Evolutionary conservation across 2,329 filamentous ascomycete species (phyloP).

Genomic region (Aspergillus felis): DNA sequence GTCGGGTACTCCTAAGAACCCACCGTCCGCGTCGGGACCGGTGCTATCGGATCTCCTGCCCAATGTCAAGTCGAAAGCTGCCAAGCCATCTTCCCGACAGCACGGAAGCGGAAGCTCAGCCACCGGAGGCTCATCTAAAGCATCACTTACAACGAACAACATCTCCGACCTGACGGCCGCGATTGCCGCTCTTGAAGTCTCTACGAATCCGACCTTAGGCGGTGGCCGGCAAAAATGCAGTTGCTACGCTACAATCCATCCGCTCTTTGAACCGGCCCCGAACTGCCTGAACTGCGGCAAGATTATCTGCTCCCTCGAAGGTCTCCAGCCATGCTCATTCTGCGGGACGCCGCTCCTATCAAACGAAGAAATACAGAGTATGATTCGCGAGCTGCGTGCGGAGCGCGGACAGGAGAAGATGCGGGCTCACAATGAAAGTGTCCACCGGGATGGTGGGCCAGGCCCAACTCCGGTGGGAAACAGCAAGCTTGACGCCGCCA

Average conservation of each 20-base stretch:
- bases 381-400: conserved; percentile 77
- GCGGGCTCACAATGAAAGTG: conserved; percentile 66
- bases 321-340: conserved; percentile 88
- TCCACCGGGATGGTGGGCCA: conserved; percentile 36
- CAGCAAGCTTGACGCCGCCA: conserved; percentile 64
- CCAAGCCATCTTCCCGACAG: conserved; percentile 71
- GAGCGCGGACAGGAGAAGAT: conserved; percentile 85
- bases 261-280: conserved; percentile 82
- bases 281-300: conserved; percentile 93
- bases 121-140: conserved; percentile 60
- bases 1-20: conserved; percentile 39
- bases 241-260: conserved; percentile 84
- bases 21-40: conserved; percentile 68
- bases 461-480: conserved; percentile 19
- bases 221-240: conserved; percentile 69
- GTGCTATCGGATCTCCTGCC: conserved; percentile 71
- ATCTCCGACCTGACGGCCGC: conserved; percentile 64
- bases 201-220: conserved; percentile 73
- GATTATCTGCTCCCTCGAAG: conserved; percentile 91
- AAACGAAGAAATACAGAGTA: conserved; percentile 70
- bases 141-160: conserved; percentile 44
- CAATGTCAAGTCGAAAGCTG: conserved; percentile 56
- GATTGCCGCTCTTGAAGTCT: conserved; percentile 84
- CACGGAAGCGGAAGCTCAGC: conserved; percentile 59
- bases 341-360: conserved; percentile 73